phyloP scores from a whole-genome alignment of 768 basidiomycete genomes.

The Pleurotus citrinopileatus region DNA sequence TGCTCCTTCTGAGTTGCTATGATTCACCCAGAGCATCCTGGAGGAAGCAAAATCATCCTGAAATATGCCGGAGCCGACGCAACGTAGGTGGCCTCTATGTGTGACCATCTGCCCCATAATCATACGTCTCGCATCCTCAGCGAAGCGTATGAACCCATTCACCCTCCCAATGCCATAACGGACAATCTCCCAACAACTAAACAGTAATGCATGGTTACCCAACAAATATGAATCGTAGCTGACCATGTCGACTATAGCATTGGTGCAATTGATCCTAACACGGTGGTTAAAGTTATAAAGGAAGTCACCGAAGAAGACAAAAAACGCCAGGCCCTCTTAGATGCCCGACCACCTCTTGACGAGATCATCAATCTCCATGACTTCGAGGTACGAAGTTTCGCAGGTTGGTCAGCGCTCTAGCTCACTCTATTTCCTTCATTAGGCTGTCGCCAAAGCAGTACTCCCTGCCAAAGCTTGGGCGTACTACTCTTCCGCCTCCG shows the following conservation, averaged over 20 bases:
- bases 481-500: slow-evolving; percentile 94
- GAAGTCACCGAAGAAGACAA: slow-evolving; percentile 71
- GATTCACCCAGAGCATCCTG: slow-evolving; percentile 21
- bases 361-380: slow-evolving; percentile 91
- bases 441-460: slow-evolving; percentile 84
- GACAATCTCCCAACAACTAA: slow-evolving; percentile 81
- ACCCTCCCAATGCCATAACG: slow-evolving; percentile 79
- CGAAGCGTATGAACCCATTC: slow-evolving; percentile 84
- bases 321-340: slow-evolving; percentile 57
- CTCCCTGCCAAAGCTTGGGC: slow-evolving; percentile 93
- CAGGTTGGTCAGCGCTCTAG: not conserved
- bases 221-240: not conserved
- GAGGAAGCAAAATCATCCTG: slow-evolving; percentile 81
- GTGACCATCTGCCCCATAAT: slow-evolving; percentile 8
- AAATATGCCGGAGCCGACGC: slow-evolving; percentile 91
- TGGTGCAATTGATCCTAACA: slow-evolving; percentile 68
- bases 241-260: slow-evolving; percentile 36
- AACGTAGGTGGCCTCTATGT: slow-evolving; percentile 47
- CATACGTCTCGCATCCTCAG: slow-evolving; percentile 27
- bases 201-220: slow-evolving; percentile 47
- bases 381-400: slow-evolving; percentile 64
- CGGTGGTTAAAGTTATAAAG: slow-evolving; percentile 60
- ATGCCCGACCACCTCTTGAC: slow-evolving; percentile 67
- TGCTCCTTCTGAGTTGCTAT: not conserved
- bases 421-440: not conserved